Evolutionary conservation across 345 rosid genomes (phyloP), one percentile per base, ranked within the genome.

Genomic region (Limnanthes douglasii): DNA sequence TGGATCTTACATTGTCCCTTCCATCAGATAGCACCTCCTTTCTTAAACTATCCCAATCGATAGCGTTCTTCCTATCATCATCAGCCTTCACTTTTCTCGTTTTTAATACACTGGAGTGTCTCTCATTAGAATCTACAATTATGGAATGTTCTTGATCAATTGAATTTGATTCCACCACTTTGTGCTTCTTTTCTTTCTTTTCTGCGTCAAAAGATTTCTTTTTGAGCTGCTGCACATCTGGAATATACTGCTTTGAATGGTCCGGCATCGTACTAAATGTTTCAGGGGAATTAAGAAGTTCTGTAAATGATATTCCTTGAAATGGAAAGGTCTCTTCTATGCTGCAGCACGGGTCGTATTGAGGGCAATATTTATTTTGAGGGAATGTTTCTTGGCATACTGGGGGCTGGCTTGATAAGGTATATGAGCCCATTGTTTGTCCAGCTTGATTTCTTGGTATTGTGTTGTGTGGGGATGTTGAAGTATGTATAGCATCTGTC

Each of bases 11-110:
- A 37, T 53, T 64, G 46, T 5, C 60, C 47, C 36, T 31, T 26
- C 54, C 50, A 42, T 54, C 57, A 34, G 37, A 39, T 40, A 37
- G 60, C 39, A 49, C 95, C 22, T 71, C 57, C 41, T 48, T 68
- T 56, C 97, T 68, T 34, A 88, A 59, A 32, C 45, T 39, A 43
- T 88, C 97, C 97, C 97, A 88, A 42, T 88, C 78, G 51, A 59
- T 37, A 50, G 59, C 47, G 32, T 57, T 57, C 32, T 55, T 73
- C 37, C 60, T 66, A 34, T 54, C 69, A 18, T 23, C 41, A 35
- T 49, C 57, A 47, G 51, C 48, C 34, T 59, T 73, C 46, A 59
- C 62, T 57, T 55, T 67, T 41, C 53, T 71, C 46, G 68, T 65
- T 57, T 64, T 73, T 36, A 48, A 41, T 31, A 47, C 15, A 10